Percentiles rank a stretch among this genome's conserved stretches.
Evolutionary conservation across 305 asterid genomes (phyloP).

Genomic region (Solanum hybrid): DNA sequence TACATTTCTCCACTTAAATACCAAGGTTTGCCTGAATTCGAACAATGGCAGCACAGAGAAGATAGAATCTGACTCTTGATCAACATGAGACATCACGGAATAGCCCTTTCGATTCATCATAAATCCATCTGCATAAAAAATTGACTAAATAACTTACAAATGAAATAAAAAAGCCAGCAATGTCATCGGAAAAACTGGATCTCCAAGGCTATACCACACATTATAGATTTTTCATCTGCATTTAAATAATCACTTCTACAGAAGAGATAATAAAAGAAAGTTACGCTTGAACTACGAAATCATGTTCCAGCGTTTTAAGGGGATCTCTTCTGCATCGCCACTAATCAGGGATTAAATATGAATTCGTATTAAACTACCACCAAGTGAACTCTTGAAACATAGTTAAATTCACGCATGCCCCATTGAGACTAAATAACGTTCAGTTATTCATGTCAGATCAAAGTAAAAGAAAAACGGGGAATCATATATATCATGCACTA

Average conservation of each 20-base stretch:
- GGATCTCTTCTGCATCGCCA: background rate
- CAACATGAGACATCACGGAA: slow-evolving; percentile 81
- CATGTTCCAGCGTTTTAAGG: background rate
- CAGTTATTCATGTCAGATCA: background rate
- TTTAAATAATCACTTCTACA: background rate
- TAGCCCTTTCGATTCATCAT: slow-evolving; percentile 78
- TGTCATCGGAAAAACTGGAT: background rate
- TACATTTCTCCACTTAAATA: background rate
- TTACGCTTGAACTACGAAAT: background rate
- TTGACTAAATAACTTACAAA: background rate
- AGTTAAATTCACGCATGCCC: background rate
- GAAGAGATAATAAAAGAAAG: background rate
- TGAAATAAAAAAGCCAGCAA: background rate
- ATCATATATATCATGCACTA: background rate
- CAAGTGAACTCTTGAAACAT: background rate
- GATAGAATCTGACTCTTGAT: slow-evolving; percentile 7
- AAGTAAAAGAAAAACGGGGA: background rate
- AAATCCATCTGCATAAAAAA: slow-evolving; percentile 74
- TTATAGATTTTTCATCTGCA: background rate
- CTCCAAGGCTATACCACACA: background rate
- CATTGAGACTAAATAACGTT: background rate
- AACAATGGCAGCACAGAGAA: background rate
- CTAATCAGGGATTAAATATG: background rate
- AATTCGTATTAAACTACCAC: background rate
- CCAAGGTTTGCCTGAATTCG: background rate